Base-by-base conservation (phyloP, 2,329 filamentous ascomycete species). In the Davidsoniella neocaledoniae region DNA sequence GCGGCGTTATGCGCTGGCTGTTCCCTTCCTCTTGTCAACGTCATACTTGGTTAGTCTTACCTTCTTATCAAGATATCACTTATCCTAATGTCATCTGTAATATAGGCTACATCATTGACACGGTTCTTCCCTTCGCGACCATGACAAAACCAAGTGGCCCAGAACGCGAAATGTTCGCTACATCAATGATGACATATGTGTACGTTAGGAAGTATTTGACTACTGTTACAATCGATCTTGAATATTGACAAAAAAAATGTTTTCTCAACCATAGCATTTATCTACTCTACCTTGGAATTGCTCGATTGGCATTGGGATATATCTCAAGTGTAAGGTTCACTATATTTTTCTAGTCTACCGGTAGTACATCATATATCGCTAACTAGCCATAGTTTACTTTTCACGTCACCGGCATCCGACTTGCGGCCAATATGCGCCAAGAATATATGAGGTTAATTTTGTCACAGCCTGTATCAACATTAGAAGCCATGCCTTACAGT, bases 391-490 rank as follows among this genome's bases (percentile, higher is more conserved):
- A 48, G 46, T 43, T 36, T 29, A 36, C 42, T 19, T 68, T 74
- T 51, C 66, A 71, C 1, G 67, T 71, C 46, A 69, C 65, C 2
- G 66, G 72, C 12, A 63, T 75, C 12, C 64, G 68, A 1, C 68
- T 74, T 5, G 73, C 72, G 8, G 66, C 71, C 19, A 64, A 66
- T 8, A 55, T 76, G 12, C 68, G 73, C 14, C 62, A 73, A 7
- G 62, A 66, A 26, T 76, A 75, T 54, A 62, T 74, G 19, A 57
- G 63, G 14, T 63, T 70, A 0, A 61, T 74, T 1, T 72, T 76
- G 53, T 57, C 60, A 2, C 71, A 72, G 40, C 68, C 70, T 0
- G 64, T 75, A 45, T 67, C 66, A 52, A 65, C 64, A 7, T 62
- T 76, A 14, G 72, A 73, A 50, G 64, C 67, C 16, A 60, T 73